Percentiles rank a stretch among this genome's conserved stretches.
Evolutionary conservation across 495 filamentous ascomycete species (phyloP).

Genomic region (Rostrohypoxylon terebratum): DNA sequence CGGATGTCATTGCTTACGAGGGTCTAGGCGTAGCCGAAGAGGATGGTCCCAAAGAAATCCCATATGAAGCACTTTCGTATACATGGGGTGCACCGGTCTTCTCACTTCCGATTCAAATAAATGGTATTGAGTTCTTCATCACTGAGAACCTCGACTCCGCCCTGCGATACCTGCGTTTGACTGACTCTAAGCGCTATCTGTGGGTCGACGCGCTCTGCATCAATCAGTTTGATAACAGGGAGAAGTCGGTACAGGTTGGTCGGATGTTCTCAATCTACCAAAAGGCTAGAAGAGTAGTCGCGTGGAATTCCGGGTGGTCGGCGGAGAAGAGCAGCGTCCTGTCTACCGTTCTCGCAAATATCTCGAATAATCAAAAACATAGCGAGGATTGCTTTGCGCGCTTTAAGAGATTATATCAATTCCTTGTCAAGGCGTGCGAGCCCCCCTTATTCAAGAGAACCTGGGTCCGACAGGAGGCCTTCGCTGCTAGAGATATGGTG

Average conservation of each 20-base stretch:
- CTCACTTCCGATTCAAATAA: slow-evolving; percentile 18
- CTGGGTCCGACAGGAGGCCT: slow-evolving; percentile 32
- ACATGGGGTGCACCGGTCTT: slow-evolving; percentile 38
- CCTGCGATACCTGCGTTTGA: slow-evolving; percentile 23
- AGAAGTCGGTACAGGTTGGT: slow-evolving; percentile 42
- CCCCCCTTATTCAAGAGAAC: slow-evolving; percentile 32
- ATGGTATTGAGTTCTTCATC: slow-evolving; percentile 21
- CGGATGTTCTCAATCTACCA: slow-evolving; percentile 46
- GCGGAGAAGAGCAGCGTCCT: slow-evolving; percentile 21
- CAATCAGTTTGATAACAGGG: slow-evolving; percentile 44
- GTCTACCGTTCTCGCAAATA: slow-evolving; percentile 21
- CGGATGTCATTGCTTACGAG: slow-evolving; percentile 34
- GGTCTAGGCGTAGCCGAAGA: slow-evolving; percentile 36
- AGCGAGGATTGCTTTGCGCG: slow-evolving; percentile 24
- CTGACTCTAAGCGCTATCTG: slow-evolving; percentile 19
- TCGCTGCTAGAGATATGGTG: slow-evolving; percentile 24
- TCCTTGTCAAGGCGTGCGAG: slow-evolving; percentile 24
- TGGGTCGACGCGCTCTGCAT: slow-evolving; percentile 51
- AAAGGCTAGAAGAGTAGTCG: slow-evolving; percentile 37
- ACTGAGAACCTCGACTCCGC: slow-evolving; percentile 36
- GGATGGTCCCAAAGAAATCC: slow-evolving; percentile 17
- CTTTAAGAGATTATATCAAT: neutral
- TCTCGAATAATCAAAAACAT: slow-evolving; percentile 18
- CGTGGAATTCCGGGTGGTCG: slow-evolving; percentile 39
- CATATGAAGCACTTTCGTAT: slow-evolving; percentile 39